These are phyloP conservation scores for Penicillium sp. DNA, from an alignment of 2,329 filamentous ascomycete species.

Conservation along the genomic window DNA sequence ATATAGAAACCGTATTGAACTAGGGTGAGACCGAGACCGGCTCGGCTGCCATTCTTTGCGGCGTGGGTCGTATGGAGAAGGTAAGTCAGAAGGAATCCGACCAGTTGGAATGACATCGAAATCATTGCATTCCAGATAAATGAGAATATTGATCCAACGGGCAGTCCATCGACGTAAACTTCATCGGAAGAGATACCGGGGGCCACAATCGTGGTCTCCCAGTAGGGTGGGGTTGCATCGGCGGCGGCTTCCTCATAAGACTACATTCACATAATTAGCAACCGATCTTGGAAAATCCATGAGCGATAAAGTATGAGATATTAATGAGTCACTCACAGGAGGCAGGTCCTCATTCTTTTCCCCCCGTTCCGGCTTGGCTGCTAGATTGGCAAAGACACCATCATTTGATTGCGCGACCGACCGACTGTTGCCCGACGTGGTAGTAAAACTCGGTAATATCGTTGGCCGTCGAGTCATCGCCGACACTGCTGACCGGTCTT, in stretches of 20 bases:
- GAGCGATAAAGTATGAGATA: not conserved
- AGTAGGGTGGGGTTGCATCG: slow-evolving; percentile 94
- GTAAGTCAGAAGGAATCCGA: slow-evolving; percentile 97
- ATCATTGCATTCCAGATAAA: slow-evolving; percentile 85
- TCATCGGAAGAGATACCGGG: slow-evolving; percentile 91
- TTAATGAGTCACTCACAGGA: slow-evolving; percentile 64
- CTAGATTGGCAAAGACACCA: slow-evolving; percentile 94
- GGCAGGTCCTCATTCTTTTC: slow-evolving; percentile 87
- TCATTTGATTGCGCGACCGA: slow-evolving; percentile 79
- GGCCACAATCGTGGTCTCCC: slow-evolving; percentile 97
- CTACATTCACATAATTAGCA: slow-evolving; percentile 47
- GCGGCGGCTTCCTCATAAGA: slow-evolving; percentile 98
- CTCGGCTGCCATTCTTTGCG: slow-evolving; percentile 94
- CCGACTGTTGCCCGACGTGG: slow-evolving; percentile 39
- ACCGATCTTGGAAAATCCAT: not conserved
- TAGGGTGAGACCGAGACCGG: slow-evolving; percentile 89
- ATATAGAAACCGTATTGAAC: slow-evolving; percentile 98
- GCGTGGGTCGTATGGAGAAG: slow-evolving; percentile 97
- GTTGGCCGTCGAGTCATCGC: slow-evolving; percentile 51
- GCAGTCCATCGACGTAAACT: slow-evolving; percentile 94
- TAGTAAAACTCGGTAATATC: slow-evolving; percentile 54
- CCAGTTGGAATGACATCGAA: slow-evolving; percentile 93
- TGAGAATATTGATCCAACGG: slow-evolving; percentile 81
- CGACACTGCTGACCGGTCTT: slow-evolving; percentile 18
- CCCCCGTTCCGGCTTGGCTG: slow-evolving; percentile 80